phyloP scores from a whole-genome alignment of 805 yeast genomes.

The Clavispora vitiphila region DNA sequence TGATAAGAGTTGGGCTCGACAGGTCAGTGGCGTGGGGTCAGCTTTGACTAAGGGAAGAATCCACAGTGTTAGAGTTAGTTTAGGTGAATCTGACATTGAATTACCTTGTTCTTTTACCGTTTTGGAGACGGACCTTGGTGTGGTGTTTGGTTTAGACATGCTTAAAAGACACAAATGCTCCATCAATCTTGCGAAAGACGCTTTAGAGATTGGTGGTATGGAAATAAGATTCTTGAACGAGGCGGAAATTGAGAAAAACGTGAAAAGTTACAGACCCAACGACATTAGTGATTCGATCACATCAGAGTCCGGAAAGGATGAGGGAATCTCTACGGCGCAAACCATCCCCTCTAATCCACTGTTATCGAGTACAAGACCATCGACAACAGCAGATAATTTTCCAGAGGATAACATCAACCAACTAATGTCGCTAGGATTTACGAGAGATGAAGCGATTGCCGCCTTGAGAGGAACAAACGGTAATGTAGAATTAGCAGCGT shows the following conservation, averaged over 20 bases:
- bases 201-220: conserved; percentile 64
- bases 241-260: conserved; percentile 50
- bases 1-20: conserved; percentile 75
- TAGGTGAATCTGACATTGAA: conserved; percentile 48
- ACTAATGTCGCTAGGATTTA: conserved; percentile 67
- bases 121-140: conserved; percentile 65
- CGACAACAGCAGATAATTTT: not conserved
- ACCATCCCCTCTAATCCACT: not conserved
- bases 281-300: too few relatives aligned
- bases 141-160: conserved; percentile 87
- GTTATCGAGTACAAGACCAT: not conserved
- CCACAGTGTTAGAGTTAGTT: conserved; percentile 81
- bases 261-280: conserved; percentile 6
- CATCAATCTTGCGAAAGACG: conserved; percentile 66
- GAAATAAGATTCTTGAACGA: conserved; percentile 72
- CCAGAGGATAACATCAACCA: conserved; percentile 22
- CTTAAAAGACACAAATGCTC: conserved; percentile 80
- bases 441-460: conserved; percentile 52
- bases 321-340: too few relatives aligned
- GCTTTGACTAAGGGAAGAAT: conserved; percentile 75
- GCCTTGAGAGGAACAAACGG: conserved; percentile 70
- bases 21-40: conserved; percentile 88
- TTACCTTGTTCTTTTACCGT: conserved; percentile 38
- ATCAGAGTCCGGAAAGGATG: conserved; percentile 6
- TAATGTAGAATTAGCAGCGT: conserved; percentile 82